Evolutionary conservation across 2,329 filamentous ascomycete species (phyloP).

Genomic region (Cytospora mali): DNA sequence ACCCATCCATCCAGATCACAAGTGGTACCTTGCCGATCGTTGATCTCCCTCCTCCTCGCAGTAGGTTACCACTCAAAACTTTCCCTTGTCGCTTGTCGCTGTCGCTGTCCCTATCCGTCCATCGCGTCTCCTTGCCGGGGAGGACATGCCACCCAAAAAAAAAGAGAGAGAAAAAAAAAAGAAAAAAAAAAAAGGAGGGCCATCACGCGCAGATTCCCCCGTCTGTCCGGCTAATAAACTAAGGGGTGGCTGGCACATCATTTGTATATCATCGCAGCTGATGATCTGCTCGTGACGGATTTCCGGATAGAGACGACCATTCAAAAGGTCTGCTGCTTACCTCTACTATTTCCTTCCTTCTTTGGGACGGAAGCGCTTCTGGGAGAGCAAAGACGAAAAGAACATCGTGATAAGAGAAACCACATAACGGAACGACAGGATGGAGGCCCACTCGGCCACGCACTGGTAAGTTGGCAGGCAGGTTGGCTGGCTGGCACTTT

Average conservation of each 20-base stretch:
- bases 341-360: background rate
- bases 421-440: background rate
- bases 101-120: no score
- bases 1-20: background rate
- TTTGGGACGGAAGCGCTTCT: background rate
- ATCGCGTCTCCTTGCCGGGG: background rate
- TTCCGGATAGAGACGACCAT: background rate
- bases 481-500: background rate
- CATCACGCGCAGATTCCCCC: background rate
- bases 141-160: no score
- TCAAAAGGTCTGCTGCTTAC: background rate
- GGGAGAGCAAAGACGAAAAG: background rate
- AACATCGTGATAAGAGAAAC: background rate
- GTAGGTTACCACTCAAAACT: background rate
- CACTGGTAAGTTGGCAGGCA: background rate
- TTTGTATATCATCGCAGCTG: background rate
- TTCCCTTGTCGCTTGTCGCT: background rate
- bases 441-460: background rate
- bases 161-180: no score
- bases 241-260: background rate
- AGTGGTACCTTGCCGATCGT: conserved; percentile 20
- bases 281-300: background rate
- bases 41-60: background rate
- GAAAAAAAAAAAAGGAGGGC: no score
- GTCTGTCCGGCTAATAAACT: background rate